Evolutionary conservation across 768 basidiomycete genomes (phyloP), one percentile per base, ranked within the genome.

Genomic region (Mycena venus): DNA sequence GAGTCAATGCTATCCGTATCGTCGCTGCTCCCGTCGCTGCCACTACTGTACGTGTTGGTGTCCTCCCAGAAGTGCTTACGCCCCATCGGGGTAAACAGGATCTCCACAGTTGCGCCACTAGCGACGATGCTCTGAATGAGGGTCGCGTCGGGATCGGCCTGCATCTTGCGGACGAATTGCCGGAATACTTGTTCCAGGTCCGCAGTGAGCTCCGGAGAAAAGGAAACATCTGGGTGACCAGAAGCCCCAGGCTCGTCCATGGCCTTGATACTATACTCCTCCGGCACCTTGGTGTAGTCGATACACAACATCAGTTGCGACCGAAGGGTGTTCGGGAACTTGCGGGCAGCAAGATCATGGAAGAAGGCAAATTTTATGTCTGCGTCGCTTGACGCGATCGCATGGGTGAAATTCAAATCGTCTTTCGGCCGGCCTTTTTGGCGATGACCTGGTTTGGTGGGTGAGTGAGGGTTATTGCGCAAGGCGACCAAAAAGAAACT

Each of bases 71-170:
- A 82, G 49, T 71, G 40, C 34, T 68, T 59, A 25, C 82, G 79
- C 27, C 79, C 73, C 19, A 83, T 78, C 23, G 83, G 75, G 9
- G 83, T 84, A 36, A 81, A 59, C 6, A 84, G 79, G 32, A 81
- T 68, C 66, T 84, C 81, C 53, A 73, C 36, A 2, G 78, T 77
- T 56, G 76, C 77, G 5, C 85, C 84, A 61, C 81, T 82, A 17
- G 80, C 75, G 34, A 86, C 79, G 73, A 73, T 77, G 75, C 79
- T 82, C 70, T 85, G 82, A 4, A 86, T 77, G 60, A 80, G 79
- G 23, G 78, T 80, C 10, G 78, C 80, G 31, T 79, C 81, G 73
- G 83, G 56, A 34, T 29, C 76, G 11, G 79, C 75, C 64, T 77
- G 74, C 11, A 80, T 82, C 55, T 82, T 78, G 61, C 83, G 80